Percentiles rank a stretch among this genome's conserved stretches.
phyloP scores from a whole-genome alignment of 2,329 filamentous ascomycete species.

The Aspergillus novoparasiticus region DNA sequence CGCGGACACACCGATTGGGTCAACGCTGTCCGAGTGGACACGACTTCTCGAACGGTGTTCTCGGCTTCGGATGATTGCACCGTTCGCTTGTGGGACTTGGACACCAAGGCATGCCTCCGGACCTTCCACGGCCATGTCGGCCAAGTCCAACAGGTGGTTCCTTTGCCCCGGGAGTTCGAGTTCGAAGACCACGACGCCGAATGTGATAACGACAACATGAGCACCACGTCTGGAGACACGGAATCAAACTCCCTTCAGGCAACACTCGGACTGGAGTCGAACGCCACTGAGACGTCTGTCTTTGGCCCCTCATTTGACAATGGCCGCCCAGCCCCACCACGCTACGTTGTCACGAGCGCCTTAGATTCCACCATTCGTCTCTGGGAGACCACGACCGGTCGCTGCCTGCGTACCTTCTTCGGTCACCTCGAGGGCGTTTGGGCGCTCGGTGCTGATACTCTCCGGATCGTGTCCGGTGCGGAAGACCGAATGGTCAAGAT shows the following conservation, averaged over 20 bases:
- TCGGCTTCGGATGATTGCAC: conserved; percentile 94
- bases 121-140: conserved; percentile 88
- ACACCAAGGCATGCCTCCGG: conserved; percentile 75
- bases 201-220: conserved; percentile 59
- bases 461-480: conserved; percentile 84
- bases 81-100: conserved; percentile 89
- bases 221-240: conserved; percentile 37
- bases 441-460: conserved; percentile 84
- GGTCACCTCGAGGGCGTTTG: conserved; percentile 96
- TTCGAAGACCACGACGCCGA: conserved; percentile 70
- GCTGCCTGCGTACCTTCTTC: conserved; percentile 89
- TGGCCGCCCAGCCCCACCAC: conserved; percentile 72
- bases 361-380: conserved; percentile 89
- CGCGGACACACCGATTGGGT: conserved; percentile 92
- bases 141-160: conserved; percentile 88
- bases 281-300: conserved; percentile 49
- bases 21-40: conserved; percentile 89
- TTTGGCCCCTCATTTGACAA: conserved; percentile 67
- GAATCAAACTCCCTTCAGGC: conserved; percentile 27
- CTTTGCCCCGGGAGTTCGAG: conserved; percentile 85
- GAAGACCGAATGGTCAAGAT: conserved; percentile 95
- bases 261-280: conserved; percentile 27
- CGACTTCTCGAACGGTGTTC: conserved; percentile 78
- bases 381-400: conserved; percentile 83
- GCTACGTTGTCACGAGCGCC: conserved; percentile 90